phyloP scores from a whole-genome alignment of 1,284 basidiomycete genomes.

The Moesziomyces aphidis region DNA sequence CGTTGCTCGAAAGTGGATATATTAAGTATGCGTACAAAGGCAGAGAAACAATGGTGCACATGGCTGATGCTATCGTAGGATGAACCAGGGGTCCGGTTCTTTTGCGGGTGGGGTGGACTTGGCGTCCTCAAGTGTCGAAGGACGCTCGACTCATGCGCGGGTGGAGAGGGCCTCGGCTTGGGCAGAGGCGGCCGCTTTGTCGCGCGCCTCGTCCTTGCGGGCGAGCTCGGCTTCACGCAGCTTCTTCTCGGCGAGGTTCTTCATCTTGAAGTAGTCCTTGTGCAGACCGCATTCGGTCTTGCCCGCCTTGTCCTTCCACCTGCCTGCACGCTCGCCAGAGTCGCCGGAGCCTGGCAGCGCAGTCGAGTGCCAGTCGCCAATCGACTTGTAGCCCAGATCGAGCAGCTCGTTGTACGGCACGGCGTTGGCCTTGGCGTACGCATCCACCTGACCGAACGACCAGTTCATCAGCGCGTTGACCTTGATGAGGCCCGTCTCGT shows the following conservation, averaged over 20 bases:
- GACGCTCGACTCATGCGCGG: background rate
- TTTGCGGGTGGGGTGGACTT: background rate
- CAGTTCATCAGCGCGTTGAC: conserved; percentile 93
- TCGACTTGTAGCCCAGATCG: conserved; percentile 89
- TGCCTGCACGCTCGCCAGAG: conserved; percentile 83
- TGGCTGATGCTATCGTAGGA: background rate
- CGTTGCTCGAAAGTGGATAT: background rate
- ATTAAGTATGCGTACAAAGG: background rate
- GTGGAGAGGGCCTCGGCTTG: conserved; percentile 5
- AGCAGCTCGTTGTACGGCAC: conserved; percentile 92
- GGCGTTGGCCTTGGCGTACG: conserved; percentile 83
- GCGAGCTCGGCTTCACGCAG: conserved; percentile 60
- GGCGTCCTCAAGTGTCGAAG: conserved; percentile 3
- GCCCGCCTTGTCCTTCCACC: conserved; percentile 85
- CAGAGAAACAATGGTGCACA: background rate
- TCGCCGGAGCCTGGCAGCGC: conserved; percentile 71
- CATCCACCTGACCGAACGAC: conserved; percentile 87
- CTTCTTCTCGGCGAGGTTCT: conserved; percentile 62
- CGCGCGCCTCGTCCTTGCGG: conserved; percentile 51
- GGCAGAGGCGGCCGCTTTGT: conserved; percentile 26
- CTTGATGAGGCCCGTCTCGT: conserved; percentile 91
- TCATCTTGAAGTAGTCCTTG: conserved; percentile 67
- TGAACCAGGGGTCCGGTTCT: background rate
- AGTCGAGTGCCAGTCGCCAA: conserved; percentile 98
- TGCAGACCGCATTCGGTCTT: conserved; percentile 98